Evolutionary conservation across 768 basidiomycete genomes (phyloP), one percentile per base, ranked within the genome.

Genomic region (Candolleomyces aberdarensis): DNA sequence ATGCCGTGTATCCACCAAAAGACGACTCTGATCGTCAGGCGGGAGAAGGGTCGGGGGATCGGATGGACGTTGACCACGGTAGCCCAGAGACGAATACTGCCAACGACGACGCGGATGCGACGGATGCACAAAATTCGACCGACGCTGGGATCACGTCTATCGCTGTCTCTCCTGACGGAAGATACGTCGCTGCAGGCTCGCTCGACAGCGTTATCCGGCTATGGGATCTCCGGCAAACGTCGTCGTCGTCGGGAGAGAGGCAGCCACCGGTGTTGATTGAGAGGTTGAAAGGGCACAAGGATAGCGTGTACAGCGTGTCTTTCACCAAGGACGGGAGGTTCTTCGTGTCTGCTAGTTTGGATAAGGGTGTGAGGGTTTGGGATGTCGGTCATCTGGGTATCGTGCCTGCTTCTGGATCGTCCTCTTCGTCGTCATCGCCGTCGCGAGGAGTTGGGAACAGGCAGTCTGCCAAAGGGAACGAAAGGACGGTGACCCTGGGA

Each of bases 291-390:
- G 92, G 91, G 0, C 92, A 93, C 71, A 80, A 82, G 63, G 90
- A 94, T 67, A 87, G 86, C 52, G 91, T 94, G 39, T 94, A 94
- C 71, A 87, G 87, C 52, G 80, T 94, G 11, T 91, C 91, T n/a
- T 98, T 97, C 75, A 92, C 92, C 4, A 94, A 92, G 0, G 96
- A 96, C 69, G 94, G 94, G 43, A 86, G 86, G 70, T 90, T 88
- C 3, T 78, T 98, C 65, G 90, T 97, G 8, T 92, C 89, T 63
- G 96, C 94, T 39, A 92, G 91, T 74, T 75, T 94, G 66, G 92
- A 94, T 70, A 87, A 89, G 77, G 91, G 88, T 50, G 69, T 94
- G 62, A 90, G 92, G 71, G 85, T 88, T 62, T 94, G 92, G 90
- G 91, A 93, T 69, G 80, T 94, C 14, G 85, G 86, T 68, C 86